Conservation (phyloP, 306 rosid species). For the Urtica urens region DNA sequence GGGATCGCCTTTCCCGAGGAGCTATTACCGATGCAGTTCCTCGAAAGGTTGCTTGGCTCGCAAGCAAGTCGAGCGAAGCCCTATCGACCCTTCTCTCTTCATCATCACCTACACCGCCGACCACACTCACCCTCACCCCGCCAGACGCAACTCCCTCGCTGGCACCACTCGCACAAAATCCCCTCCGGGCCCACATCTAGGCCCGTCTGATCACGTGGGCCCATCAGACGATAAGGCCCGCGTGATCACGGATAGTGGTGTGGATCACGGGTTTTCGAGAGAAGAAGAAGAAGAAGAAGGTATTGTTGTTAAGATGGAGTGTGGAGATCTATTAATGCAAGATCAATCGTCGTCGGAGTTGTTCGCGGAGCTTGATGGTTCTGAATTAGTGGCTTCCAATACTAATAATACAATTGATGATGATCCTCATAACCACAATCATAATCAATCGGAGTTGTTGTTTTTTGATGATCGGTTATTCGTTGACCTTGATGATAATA, state of each 20-base stretch:
- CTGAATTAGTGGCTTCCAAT: no score
- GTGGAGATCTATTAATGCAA: no score
- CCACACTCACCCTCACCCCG: conserved; percentile 64
- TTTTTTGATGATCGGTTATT: conserved; percentile 17
- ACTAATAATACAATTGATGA: no score
- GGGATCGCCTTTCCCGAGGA: conserved; percentile 88
- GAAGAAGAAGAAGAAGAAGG: no score
- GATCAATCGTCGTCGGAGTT: no score
- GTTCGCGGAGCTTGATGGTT: conserved; percentile 7
- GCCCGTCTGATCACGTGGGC: background rate
- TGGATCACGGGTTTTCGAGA: no score
- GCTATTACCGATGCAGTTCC: conserved; percentile 82
- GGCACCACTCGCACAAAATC: conserved; percentile 39
- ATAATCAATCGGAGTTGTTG: no score
- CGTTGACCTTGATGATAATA: conserved; percentile 13
- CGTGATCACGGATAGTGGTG: no score
- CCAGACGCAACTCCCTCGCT: conserved; percentile 41
- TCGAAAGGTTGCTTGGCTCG: conserved; percentile 78
- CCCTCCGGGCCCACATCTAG: conserved; percentile 3
- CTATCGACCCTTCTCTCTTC: conserved; percentile 43
- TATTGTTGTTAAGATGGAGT: no score
- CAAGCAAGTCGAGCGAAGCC: conserved; percentile 77
- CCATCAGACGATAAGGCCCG: no score
- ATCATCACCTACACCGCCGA: conserved; percentile 67
- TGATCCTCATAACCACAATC: no score